A percentile compares a stretch with the other conserved stretches of the same genome.
Evolutionary conservation across 768 basidiomycete genomes (phyloP).

Genomic region (Boletus coccyginus): DNA sequence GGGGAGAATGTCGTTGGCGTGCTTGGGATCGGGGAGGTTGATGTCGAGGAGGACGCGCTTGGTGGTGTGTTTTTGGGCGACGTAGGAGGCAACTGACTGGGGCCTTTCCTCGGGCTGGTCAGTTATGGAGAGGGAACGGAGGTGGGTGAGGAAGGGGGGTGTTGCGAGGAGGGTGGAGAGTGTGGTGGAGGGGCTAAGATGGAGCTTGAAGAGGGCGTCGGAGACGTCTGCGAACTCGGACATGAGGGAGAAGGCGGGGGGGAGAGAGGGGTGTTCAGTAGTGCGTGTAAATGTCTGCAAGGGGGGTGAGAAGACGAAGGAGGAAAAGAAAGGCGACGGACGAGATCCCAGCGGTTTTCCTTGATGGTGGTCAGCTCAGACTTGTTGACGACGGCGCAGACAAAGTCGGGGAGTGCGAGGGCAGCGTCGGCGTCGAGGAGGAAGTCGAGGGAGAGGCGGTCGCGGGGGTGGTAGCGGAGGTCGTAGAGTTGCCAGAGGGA

Average conservation of each 20-base stretch:
- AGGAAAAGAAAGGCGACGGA: conserved; percentile 38
- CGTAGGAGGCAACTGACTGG: conserved; percentile 42
- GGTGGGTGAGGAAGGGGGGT: conserved; percentile 65
- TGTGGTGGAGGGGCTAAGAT: conserved; percentile 37
- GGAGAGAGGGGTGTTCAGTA: conserved; percentile 60
- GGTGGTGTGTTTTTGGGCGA: conserved; percentile 27
- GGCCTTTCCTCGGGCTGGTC: conserved; percentile 84
- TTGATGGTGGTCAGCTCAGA: conserved; percentile 69
- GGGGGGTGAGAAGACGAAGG: neutral
- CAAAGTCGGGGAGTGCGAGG: conserved; percentile 57
- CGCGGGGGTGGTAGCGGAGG: conserved; percentile 65
- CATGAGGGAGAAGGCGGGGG: conserved; percentile 68
- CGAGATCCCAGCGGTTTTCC: conserved; percentile 82
- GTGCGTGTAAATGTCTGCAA: conserved; percentile 80
- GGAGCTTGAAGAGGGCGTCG: conserved; percentile 65
- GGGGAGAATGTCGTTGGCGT: conserved; percentile 45
- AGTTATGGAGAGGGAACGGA: conserved; percentile 86
- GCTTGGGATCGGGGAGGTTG: conserved; percentile 47
- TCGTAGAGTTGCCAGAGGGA: conserved; percentile 64
- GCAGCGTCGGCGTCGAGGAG: conserved; percentile 47
- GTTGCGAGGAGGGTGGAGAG: conserved; percentile 60
- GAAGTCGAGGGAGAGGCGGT: conserved; percentile 78
- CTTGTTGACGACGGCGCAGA: conserved; percentile 84
- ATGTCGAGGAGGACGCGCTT: conserved; percentile 64
- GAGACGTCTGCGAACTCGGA: conserved; percentile 88